A percentile compares a stretch with the other conserved stretches of the same genome.
Evolutionary conservation across 2,329 filamentous ascomycete species (phyloP).

Genomic region (Fusarium nisikadoi): DNA sequence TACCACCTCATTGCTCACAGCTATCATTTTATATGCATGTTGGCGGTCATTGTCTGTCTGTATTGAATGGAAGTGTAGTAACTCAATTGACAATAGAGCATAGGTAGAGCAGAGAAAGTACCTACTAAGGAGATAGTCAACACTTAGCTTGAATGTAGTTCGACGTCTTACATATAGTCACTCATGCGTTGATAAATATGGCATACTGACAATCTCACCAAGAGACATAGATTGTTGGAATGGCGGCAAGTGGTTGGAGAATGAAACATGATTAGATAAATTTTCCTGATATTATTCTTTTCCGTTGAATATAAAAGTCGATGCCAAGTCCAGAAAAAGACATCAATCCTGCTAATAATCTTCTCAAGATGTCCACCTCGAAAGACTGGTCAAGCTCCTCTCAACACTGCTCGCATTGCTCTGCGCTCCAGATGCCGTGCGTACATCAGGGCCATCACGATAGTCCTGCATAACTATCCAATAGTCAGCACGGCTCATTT

Average conservation of each 20-base stretch:
- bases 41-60: not conserved
- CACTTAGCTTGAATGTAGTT: fast-evolving
- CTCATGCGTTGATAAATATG: not conserved
- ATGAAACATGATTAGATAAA: not conserved
- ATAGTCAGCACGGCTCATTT: not conserved
- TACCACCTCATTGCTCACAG: not conserved
- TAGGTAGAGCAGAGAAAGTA: not conserved
- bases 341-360: not conserved
- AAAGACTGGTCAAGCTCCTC: not conserved
- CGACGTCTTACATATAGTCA: not conserved
- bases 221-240: not conserved
- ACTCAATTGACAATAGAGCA: not conserved
- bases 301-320: not conserved
- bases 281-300: not conserved
- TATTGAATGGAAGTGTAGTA: not conserved
- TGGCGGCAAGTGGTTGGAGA: not conserved
- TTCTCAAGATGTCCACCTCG: not conserved
- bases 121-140: not conserved
- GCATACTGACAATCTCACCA: not conserved
- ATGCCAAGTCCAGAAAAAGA: not conserved
- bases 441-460: not conserved
- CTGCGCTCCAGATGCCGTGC: not conserved
- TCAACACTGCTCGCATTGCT: not conserved
- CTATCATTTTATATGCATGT: not conserved
- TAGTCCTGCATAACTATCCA: not conserved